These are phyloP conservation scores for Codiaeum variegatum DNA, from an alignment of 441 rosid species.

Conservation along the genomic window DNA sequence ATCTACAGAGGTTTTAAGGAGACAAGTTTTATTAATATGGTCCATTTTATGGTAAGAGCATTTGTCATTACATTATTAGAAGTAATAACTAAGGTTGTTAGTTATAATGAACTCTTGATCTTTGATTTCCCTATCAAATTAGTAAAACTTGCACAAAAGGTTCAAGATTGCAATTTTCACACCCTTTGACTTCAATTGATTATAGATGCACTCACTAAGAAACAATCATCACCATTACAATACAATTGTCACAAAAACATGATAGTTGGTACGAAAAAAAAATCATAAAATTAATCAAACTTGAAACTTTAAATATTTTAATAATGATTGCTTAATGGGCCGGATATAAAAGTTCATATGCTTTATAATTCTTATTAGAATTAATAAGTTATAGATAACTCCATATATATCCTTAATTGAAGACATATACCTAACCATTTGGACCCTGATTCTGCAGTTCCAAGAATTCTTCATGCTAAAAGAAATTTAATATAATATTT, in stretches of 20 bases:
- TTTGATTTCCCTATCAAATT: not conserved
- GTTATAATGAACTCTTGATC: not conserved
- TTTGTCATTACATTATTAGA: not conserved
- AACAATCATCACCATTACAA: not conserved
- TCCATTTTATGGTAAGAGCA: not conserved
- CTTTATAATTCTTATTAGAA: not conserved
- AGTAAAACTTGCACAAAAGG: too few species aligned
- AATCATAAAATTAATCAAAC: not conserved
- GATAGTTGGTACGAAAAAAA: not conserved
- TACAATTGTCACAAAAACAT: not conserved
- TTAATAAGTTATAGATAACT: not conserved
- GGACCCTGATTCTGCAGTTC: conserved; percentile 12
- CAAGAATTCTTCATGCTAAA: not conserved
- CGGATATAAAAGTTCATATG: not conserved
- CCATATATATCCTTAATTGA: not conserved
- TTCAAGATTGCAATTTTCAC: too few species aligned
- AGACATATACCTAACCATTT: conserved; percentile 13
- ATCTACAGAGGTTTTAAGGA: not conserved
- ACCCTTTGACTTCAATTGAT: too few species aligned
- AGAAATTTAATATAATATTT: too few species aligned
- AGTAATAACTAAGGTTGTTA: conserved; percentile 1
- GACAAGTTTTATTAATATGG: conserved; percentile 14
- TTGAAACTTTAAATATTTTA: not conserved
- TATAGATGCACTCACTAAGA: not conserved
- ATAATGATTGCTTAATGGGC: conserved; percentile 14